Percentiles rank a stretch among this genome's conserved stretches.
These are phyloP conservation scores for Aspergillus melleus DNA, from an alignment of 2,329 filamentous ascomycete species.

Conservation along the genomic window DNA sequence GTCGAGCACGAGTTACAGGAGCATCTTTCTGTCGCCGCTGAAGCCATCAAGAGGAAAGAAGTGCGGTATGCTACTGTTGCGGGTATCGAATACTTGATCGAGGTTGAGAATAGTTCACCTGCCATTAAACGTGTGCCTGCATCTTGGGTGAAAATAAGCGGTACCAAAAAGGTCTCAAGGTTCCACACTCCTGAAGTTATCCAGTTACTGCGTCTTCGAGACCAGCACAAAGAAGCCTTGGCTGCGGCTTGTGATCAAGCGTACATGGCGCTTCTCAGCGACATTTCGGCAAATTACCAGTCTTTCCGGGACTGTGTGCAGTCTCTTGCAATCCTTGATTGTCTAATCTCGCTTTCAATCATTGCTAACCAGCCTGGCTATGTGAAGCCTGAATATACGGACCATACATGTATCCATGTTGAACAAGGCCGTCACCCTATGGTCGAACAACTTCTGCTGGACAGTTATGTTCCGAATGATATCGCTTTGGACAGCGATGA, in stretches of 20 bases:
- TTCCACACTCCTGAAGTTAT: conserved; percentile 95
- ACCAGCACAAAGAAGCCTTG: conserved; percentile 91
- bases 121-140: conserved; percentile 86
- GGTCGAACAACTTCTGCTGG: conserved; percentile 84
- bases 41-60: conserved; percentile 69
- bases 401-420: conserved; percentile 69
- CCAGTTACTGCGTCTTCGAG: conserved; percentile 77
- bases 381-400: conserved; percentile 69
- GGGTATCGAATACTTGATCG: conserved; percentile 92
- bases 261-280: conserved; percentile 68
- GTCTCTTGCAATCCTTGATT: conserved; percentile 83
- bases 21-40: conserved; percentile 70
- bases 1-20: conserved; percentile 86
- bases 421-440: conserved; percentile 84
- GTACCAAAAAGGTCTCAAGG: conserved; percentile 86
- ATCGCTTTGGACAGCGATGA: conserved; percentile 67
- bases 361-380: conserved; percentile 88
- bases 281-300: conserved; percentile 83
- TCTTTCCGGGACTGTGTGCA: conserved; percentile 85
- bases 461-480: conserved; percentile 88
- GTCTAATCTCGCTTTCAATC: conserved; percentile 79
- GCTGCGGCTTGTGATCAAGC: conserved; percentile 87
- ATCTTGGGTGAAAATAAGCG: conserved; percentile 91
- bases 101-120: conserved; percentile 71
- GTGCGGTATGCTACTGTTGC: conserved; percentile 80